Evolutionary conservation across 2,329 filamentous ascomycete genomes (phyloP).

Genomic region (Zasmidium citrigriseum): DNA sequence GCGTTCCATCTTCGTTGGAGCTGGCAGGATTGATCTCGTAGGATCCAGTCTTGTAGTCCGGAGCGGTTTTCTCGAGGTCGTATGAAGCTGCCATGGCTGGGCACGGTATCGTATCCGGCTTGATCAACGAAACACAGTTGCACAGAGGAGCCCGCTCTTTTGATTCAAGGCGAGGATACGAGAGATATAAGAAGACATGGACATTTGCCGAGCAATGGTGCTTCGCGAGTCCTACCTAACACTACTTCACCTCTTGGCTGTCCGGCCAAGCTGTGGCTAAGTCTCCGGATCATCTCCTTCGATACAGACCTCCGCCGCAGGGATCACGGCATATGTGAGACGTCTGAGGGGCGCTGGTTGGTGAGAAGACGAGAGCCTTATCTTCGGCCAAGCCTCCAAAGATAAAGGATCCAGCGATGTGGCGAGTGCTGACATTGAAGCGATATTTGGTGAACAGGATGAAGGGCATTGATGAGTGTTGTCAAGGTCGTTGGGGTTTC

Average conservation of each 20-base stretch:
- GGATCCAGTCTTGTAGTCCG: background rate
- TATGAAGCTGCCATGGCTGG: background rate
- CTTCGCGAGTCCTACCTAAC: background rate
- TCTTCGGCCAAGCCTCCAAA: slow-evolving; percentile 18
- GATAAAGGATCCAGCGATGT: slow-evolving; percentile 5
- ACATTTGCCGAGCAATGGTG: background rate
- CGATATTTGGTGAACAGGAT: background rate
- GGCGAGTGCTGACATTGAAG: background rate
- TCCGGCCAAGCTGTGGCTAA: background rate
- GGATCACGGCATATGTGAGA: background rate
- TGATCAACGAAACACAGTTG: no score
- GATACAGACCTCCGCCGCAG: background rate
- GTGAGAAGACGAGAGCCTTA: slow-evolving; percentile 15
- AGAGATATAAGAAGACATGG: background rate
- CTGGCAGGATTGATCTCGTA: slow-evolving; percentile 6
- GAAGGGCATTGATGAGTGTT: background rate
- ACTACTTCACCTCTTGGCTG: background rate
- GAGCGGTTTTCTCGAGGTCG: slow-evolving; percentile 5
- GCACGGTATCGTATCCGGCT: background rate
- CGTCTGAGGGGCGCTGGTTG: slow-evolving; percentile 8
- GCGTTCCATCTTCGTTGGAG: slow-evolving; percentile 11
- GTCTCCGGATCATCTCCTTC: background rate
- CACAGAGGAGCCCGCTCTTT: no score
- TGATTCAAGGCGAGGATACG: background rate
- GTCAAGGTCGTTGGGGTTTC: background rate